Conservation (phyloP, 116 monocot genomes). For the Cymodocea nodosa region DNA sequence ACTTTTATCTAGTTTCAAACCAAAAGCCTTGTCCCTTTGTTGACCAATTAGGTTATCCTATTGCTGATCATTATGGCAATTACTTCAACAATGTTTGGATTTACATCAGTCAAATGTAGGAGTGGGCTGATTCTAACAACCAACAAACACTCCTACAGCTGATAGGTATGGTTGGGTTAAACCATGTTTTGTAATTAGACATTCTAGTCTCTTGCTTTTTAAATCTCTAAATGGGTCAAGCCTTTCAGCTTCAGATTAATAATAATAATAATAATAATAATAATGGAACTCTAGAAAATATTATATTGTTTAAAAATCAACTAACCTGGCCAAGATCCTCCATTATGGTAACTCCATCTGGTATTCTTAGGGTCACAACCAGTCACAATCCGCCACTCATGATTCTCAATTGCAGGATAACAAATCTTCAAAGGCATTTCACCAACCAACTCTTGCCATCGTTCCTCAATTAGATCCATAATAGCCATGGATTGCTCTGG, state of each 20-base stretch:
- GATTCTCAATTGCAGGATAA: conserved; percentile 60
- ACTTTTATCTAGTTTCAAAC: too few relatives aligned
- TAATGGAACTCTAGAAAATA: too few relatives aligned
- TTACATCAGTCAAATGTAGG: background rate
- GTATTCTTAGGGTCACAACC: conserved; percentile 80
- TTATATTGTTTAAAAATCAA: background rate
- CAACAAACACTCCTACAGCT: too few relatives aligned
- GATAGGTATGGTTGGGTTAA: background rate
- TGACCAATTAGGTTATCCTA: too few relatives aligned
- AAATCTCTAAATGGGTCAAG: too few relatives aligned
- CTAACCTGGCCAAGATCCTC: conserved; percentile 77
- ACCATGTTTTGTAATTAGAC: background rate
- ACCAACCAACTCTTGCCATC: conserved; percentile 71
- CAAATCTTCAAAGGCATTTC: conserved; percentile 70
- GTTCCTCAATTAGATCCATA: conserved; percentile 62
- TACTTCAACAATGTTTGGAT: background rate
- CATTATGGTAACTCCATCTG: conserved; percentile 81
- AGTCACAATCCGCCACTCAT: conserved; percentile 81
- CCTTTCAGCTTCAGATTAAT: too few relatives aligned
- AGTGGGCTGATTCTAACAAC: too few relatives aligned
- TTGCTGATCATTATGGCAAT: too few relatives aligned
- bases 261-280: too few relatives aligned
- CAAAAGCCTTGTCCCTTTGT: too few relatives aligned
- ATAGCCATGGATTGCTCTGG: conserved; percentile 62
- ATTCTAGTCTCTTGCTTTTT: background rate